Evolutionary conservation across 352 stramenopile species (phyloP).

Genomic region (Pythium guiyangense): DNA sequence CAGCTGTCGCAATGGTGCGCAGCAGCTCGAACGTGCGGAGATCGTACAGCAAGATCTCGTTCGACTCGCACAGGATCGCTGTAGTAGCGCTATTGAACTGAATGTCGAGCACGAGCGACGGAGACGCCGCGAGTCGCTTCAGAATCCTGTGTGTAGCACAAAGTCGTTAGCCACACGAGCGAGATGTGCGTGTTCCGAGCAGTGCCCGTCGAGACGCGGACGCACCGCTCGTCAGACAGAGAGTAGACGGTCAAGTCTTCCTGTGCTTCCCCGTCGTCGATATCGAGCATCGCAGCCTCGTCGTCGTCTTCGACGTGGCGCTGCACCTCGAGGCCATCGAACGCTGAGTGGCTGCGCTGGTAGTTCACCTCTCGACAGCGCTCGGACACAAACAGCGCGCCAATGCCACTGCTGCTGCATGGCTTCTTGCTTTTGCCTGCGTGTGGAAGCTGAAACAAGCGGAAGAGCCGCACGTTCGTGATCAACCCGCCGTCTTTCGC

Average conservation of each 20-base stretch:
- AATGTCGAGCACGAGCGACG: slow-evolving; percentile 62
- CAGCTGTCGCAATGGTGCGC: slow-evolving; percentile 42
- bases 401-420: slow-evolving; percentile 5
- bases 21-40: slow-evolving; percentile 39
- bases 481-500: slow-evolving; percentile 37
- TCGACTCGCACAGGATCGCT: slow-evolving; percentile 61
- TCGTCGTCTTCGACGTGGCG: slow-evolving; percentile 30
- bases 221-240: slow-evolving; percentile 43
- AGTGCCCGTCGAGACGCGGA: not conserved
- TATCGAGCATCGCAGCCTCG: slow-evolving; percentile 26
- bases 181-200: not conserved
- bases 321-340: slow-evolving; percentile 19
- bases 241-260: slow-evolving; percentile 55
- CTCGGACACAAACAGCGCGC: slow-evolving; percentile 53
- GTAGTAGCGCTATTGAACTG: slow-evolving; percentile 52
- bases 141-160: slow-evolving; percentile 27
- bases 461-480: slow-evolving; percentile 51
- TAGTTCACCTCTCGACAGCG: slow-evolving; percentile 31
- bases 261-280: slow-evolving; percentile 22
- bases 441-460: slow-evolving; percentile 36
- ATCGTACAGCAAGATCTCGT: slow-evolving; percentile 67
- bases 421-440: not conserved
- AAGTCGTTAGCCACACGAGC: not conserved
- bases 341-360: slow-evolving; percentile 7
- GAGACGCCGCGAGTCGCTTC: slow-evolving; percentile 44